These are phyloP conservation scores for Fraxinus nigra DNA, from an alignment of 305 asterid species.

Conservation along the genomic window DNA sequence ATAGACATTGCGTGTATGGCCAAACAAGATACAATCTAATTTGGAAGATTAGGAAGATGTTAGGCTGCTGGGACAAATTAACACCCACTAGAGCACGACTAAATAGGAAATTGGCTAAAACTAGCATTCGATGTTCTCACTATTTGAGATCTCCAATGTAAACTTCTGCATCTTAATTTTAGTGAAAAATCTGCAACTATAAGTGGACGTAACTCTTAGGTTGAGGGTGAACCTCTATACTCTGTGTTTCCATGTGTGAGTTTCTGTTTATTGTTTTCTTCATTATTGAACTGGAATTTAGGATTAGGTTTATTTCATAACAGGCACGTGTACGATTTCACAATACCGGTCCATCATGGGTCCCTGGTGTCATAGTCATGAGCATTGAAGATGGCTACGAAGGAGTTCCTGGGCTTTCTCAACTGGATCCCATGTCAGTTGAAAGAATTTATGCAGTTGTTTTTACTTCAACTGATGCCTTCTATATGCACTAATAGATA, in stretches of 20 bases:
- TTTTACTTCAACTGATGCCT: conserved; percentile 12
- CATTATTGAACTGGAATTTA: neutral
- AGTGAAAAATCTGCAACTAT: neutral
- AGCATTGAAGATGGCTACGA: conserved; percentile 84
- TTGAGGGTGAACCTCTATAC: neutral
- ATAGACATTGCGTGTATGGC: neutral
- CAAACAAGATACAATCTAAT: neutral
- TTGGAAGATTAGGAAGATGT: neutral
- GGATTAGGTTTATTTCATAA: neutral
- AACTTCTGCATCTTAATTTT: neutral
- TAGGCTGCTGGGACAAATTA: neutral
- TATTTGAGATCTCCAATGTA: neutral
- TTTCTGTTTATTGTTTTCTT: neutral
- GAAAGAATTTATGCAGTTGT: neutral
- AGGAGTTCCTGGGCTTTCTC: conserved; percentile 52
- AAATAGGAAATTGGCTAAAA: neutral
- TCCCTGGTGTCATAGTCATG: conserved; percentile 80
- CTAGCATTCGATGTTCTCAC: neutral
- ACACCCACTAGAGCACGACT: neutral
- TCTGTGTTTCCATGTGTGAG: neutral
- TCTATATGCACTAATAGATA: conserved; percentile 12
- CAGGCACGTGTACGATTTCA: conserved; percentile 78
- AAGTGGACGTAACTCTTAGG: neutral
- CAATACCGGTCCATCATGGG: conserved; percentile 71
- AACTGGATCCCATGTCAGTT: conserved; percentile 68